Evolutionary conservation across 208 protist genomes (phyloP).

Genomic region (Entamoeba nuttalli): DNA sequence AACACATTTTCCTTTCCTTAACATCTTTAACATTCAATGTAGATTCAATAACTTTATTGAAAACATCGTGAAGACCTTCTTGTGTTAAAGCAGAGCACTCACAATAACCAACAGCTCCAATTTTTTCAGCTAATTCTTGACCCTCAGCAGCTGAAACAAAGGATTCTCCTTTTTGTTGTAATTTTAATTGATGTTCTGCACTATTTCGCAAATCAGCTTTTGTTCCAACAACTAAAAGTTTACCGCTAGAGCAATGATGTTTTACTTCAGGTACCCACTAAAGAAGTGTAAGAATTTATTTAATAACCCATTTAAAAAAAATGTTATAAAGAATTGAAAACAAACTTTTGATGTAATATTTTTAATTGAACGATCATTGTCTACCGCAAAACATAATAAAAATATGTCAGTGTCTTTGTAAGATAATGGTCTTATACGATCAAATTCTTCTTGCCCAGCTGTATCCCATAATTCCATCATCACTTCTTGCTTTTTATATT

Average conservation of each 20-base stretch:
- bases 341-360: neutral
- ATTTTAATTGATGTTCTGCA: slow-evolving; percentile 16
- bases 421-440: slow-evolving; percentile 40
- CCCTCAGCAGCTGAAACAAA: slow-evolving; percentile 39
- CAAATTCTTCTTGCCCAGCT: slow-evolving; percentile 48
- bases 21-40: slow-evolving; percentile 6
- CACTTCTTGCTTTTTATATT: neutral
- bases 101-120: slow-evolving; percentile 56
- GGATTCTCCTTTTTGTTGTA: neutral
- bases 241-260: slow-evolving; percentile 20
- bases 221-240: slow-evolving; percentile 47
- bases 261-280: slow-evolving; percentile 35
- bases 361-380: neutral
- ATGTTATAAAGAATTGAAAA: neutral
- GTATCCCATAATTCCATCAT: slow-evolving; percentile 32
- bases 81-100: slow-evolving; percentile 69
- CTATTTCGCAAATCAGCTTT: slow-evolving; percentile 41
- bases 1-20: neutral
- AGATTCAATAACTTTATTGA: slow-evolving; percentile 52
- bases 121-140: slow-evolving; percentile 44
- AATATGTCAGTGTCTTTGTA: slow-evolving; percentile 50
- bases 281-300: slow-evolving; percentile 48
- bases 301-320: slow-evolving; percentile 36
- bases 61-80: slow-evolving; percentile 53
- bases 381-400: slow-evolving; percentile 52